Percentiles rank a stretch among this genome's conserved stretches.
These are phyloP conservation scores for Lipomyces lipofer DNA, from an alignment of 805 yeast genomes.

Conservation along the genomic window DNA sequence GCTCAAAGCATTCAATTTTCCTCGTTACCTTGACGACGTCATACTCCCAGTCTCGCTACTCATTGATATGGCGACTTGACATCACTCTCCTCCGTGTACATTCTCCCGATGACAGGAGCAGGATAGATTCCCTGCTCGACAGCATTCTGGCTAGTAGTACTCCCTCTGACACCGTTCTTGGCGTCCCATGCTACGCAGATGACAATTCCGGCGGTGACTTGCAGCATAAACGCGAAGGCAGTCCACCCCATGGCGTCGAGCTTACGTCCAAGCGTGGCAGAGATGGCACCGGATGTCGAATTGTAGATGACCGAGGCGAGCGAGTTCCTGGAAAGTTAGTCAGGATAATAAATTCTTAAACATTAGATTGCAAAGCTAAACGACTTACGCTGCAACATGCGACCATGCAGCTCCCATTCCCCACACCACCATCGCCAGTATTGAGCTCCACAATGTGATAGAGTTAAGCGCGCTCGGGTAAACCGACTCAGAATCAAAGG, in stretches of 20 bases:
- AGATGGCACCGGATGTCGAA: slow-evolving; percentile 12
- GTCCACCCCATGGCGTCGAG: slow-evolving; percentile 31
- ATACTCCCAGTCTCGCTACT: too few species aligned
- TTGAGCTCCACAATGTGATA: slow-evolving; percentile 16
- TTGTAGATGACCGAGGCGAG: slow-evolving; percentile 7
- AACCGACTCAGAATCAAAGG: slow-evolving; percentile 8
- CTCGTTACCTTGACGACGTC: too few species aligned
- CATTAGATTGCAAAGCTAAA: not conserved
- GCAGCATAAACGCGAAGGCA: slow-evolving; percentile 17
- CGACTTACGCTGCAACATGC: slow-evolving; percentile 19
- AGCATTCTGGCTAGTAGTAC: too few species aligned
- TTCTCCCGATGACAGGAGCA: too few species aligned
- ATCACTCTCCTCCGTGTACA: too few species aligned
- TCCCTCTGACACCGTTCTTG: too few species aligned
- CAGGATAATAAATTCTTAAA: not conserved
- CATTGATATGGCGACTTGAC: too few species aligned
- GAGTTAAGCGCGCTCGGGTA: slow-evolving; percentile 6
- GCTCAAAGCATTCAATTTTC: too few species aligned
- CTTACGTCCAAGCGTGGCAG: slow-evolving; percentile 18
- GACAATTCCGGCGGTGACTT: slow-evolving; percentile 7
- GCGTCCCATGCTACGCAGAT: slow-evolving; percentile 14
- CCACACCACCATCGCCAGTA: slow-evolving; percentile 15
- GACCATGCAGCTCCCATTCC: slow-evolving; percentile 25
- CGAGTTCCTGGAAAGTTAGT: slow-evolving; percentile 2
- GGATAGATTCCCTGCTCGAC: too few species aligned